Base-by-base conservation (phyloP, 2,329 filamentous ascomycete species). In the Penicillium sp. region DNA sequence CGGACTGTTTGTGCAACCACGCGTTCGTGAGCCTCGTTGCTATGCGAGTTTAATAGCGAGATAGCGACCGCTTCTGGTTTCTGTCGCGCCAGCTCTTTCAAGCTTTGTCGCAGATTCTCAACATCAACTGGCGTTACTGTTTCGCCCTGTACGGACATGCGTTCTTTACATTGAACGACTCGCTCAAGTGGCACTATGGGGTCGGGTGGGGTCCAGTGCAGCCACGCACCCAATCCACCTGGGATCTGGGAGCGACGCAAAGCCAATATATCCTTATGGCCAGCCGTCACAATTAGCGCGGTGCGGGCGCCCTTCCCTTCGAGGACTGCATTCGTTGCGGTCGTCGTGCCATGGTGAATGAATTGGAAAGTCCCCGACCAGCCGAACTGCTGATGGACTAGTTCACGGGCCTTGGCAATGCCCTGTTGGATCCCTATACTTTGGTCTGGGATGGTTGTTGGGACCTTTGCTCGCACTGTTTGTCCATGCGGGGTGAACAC, bases 291-390 rank as follows among this genome's bases (percentile, higher is more conserved):
- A 31, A 81, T 67, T 1, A 80, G 67, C 1, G 72, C 78, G 1
- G 77, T 73, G 31, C 74, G 75, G n/a, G 75, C 77, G 27, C 79
- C 79, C 56, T 80, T 80, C 23, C 75, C 75, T 59, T 81, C 78
- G 2, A 80, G 69, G 21, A 80, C 75, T 5, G 78, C 78, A 59
- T 80, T 80, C 1, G 78, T 81, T 3, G 74, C 78, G 12, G 76
- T 76, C 2, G 78, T 80, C 1, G 77, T 80, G 9, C 78, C 78
- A 61, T 80, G 78, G 48, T 80, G 78, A 46, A 80, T 77, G 59
- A 76, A 78, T 23, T 76, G 70, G 57, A 80, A 79, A 42, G 71
- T 72, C n/a, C 75, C 77, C 1, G 72, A 65, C 75, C 75, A 79
- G 56, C 60, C 57, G 56, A 73, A 74, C 21, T 69, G 66, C 3